A percentile compares a stretch with the other conserved stretches of the same genome.
phyloP scores from a whole-genome alignment of 2,329 filamentous ascomycete species.

The Fusarium clavum region DNA sequence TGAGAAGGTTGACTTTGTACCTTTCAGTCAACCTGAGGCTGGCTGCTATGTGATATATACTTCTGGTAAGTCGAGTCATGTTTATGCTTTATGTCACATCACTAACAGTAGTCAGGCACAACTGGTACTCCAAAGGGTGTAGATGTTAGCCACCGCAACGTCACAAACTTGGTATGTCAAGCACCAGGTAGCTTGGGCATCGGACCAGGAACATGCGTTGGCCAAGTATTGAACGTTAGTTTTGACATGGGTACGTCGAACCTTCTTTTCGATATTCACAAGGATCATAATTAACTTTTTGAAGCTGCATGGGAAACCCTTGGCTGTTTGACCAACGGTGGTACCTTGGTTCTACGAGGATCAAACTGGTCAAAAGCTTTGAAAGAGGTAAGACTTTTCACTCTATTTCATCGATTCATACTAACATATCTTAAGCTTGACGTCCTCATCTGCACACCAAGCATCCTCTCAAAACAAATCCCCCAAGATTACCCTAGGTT shows the following conservation, averaged over 20 bases:
- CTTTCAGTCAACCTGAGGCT: constrained; percentile 36
- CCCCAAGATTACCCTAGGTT: constrained; percentile 61
- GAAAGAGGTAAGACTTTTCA: constrained; percentile 51
- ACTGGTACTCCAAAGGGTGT: constrained; percentile 70
- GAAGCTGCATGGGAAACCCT: constrained; percentile 70
- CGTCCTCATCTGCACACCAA: constrained; percentile 66
- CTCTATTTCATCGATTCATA: accelerated
- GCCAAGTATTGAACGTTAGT: constrained; percentile 66
- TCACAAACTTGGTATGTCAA: constrained; percentile 64
- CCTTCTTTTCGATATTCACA: not conserved
- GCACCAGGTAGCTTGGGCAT: constrained; percentile 64
- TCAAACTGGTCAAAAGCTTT: constrained; percentile 62
- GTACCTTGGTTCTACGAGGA: constrained; percentile 64
- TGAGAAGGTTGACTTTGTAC: not conserved
- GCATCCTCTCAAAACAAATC: constrained; percentile 63
- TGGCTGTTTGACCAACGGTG: constrained; percentile 65
- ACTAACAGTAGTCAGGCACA: constrained; percentile 52
- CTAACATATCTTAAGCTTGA: constrained; percentile 55
- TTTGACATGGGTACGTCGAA: constrained; percentile 69
- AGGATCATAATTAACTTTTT: not conserved
- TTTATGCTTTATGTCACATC: accelerated
- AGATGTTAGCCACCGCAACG: constrained; percentile 66
- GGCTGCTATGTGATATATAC: constrained; percentile 67
- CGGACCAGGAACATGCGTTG: constrained; percentile 61
- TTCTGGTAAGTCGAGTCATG: constrained; percentile 53